Evolutionary conservation across 2,329 filamentous ascomycete genomes (phyloP).

Genomic region (Coleophoma cylindrospora): DNA sequence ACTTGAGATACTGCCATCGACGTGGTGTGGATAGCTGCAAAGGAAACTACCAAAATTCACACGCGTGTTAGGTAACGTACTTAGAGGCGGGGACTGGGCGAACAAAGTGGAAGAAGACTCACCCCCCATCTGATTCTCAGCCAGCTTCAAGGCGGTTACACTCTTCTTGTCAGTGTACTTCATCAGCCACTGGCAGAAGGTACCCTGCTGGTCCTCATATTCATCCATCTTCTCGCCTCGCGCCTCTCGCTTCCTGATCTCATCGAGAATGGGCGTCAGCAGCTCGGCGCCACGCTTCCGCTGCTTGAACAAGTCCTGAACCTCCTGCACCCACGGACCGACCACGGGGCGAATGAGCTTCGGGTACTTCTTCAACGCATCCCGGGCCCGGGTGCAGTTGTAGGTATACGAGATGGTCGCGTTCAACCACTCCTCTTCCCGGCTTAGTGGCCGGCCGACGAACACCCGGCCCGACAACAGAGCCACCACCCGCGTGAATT

Average conservation of each 20-base stretch:
- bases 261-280: constrained; percentile 10
- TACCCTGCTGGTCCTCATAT: constrained; percentile 10
- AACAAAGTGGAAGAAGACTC: background rate
- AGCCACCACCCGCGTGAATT: constrained; percentile 32
- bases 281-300: constrained; percentile 6
- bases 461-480: constrained; percentile 29
- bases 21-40: constrained; percentile 49
- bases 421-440: constrained; percentile 20
- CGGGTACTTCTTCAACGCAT: constrained; percentile 7
- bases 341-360: constrained; percentile 7
- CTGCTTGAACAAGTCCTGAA: constrained; percentile 8
- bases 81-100: background rate
- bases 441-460: constrained; percentile 17
- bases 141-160: constrained; percentile 2
- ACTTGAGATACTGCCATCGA: constrained; percentile 39
- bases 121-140: constrained; percentile 30
- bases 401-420: constrained; percentile 12
- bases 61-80: background rate
- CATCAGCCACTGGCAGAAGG: constrained; percentile 12
- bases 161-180: constrained; percentile 7
- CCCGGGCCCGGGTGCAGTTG: constrained; percentile 4
- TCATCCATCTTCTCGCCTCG: background rate
- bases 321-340: constrained; percentile 6
- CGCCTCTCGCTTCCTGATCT: background rate
- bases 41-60: constrained; percentile 26